phyloP scores from a whole-genome alignment of 257 asterid species.

The Solanum gandarillasii region DNA sequence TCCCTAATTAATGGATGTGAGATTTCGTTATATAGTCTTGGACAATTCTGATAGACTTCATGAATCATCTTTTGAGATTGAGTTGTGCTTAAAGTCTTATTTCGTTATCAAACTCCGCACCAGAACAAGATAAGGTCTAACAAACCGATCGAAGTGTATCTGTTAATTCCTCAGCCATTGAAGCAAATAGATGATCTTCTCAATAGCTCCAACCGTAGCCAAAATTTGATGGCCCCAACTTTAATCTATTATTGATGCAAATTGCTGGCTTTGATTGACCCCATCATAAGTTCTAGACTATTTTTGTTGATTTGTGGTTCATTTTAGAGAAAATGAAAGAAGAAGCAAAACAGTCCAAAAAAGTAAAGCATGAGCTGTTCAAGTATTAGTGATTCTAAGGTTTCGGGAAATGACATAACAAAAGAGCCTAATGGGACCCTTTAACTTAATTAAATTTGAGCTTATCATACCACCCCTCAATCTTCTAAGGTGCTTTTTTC shows the following conservation, averaged over 20 bases:
- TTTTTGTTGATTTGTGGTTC: background rate
- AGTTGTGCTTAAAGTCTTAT: background rate
- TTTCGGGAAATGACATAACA: slow-evolving; percentile 8
- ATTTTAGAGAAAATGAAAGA: background rate
- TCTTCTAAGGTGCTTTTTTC: background rate
- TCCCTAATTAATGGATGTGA: background rate
- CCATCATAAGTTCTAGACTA: background rate
- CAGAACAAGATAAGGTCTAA: background rate
- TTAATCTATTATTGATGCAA: background rate
- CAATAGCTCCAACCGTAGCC: background rate
- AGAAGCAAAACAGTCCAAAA: slow-evolving; percentile 4
- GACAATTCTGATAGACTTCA: too few species aligned
- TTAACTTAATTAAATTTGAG: background rate
- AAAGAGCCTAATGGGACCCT: slow-evolving; percentile 1
- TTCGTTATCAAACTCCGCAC: background rate
- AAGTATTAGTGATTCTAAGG: slow-evolving; percentile 6
- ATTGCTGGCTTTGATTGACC: background rate
- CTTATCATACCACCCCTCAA: background rate
- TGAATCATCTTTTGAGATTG: background rate
- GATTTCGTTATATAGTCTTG: background rate
- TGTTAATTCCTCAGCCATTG: background rate
- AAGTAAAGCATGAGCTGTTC: slow-evolving; percentile 2
- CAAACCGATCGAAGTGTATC: background rate
- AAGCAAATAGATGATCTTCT: background rate
- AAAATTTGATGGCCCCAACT: slow-evolving; percentile 1